Evolutionary conservation across 75 land plant species (phyloP).

Genomic region (Ceratopteris richardii): DNA sequence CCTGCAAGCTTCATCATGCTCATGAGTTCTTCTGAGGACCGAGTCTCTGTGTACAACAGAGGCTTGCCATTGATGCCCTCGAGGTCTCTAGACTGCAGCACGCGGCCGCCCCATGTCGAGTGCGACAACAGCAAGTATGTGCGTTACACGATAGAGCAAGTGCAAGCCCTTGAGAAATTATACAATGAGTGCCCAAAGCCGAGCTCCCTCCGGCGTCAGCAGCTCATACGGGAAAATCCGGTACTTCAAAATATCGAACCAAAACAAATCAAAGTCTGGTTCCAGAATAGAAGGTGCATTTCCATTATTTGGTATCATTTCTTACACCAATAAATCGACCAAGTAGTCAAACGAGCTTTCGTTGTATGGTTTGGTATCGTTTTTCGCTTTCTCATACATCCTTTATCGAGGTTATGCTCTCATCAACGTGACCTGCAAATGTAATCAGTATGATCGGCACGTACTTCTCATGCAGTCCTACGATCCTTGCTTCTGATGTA

Average conservation of each 20-base stretch:
- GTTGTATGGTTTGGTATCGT: too few species aligned
- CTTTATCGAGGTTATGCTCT: too few species aligned
- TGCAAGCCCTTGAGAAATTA: conserved; percentile 71
- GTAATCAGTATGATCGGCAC: too few species aligned
- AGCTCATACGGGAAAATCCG: conserved; percentile 66
- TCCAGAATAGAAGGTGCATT: conserved; percentile 73
- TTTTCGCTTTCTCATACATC: too few species aligned
- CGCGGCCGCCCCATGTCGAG: neutral
- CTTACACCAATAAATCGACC: neutral
- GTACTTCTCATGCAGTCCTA: too few species aligned
- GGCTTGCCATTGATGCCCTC: neutral
- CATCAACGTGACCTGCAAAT: too few species aligned
- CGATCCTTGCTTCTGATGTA: too few species aligned
- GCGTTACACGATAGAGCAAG: conserved; percentile 80
- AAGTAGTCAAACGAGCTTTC: too few species aligned
- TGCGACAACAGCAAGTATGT: conserved; percentile 66
- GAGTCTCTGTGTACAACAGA: conserved; percentile 3
- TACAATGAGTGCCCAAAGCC: conserved; percentile 85
- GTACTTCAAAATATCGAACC: conserved; percentile 79
- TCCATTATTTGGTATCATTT: neutral
- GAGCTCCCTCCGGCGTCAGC: conserved; percentile 73
- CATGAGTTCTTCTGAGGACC: neutral
- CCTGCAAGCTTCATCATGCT: neutral
- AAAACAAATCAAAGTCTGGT: conserved; percentile 89
- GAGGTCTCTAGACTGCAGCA: neutral